Conservation (phyloP, 2,329 filamentous ascomycete species). For the Microdochium paspali region DNA sequence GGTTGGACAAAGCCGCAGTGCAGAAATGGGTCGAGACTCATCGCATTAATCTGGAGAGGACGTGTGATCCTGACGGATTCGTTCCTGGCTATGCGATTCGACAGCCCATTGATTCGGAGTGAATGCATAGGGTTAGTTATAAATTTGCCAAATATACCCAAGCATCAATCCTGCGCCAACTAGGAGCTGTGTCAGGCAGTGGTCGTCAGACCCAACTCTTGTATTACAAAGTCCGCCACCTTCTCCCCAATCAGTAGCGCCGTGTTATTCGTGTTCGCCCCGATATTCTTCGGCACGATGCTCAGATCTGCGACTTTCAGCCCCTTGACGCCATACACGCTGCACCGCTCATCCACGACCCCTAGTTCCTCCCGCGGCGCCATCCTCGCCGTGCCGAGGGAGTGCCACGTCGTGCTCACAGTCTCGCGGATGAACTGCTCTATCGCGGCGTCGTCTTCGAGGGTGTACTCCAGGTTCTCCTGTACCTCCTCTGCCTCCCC, state of each 20-base stretch:
- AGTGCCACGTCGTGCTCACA: slow-evolving; percentile 31
- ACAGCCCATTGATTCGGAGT: neutral
- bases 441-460: slow-evolving; percentile 35
- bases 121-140: neutral
- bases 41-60: slow-evolving; percentile 50
- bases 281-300: slow-evolving; percentile 24
- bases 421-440: slow-evolving; percentile 28
- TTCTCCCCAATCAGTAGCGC: slow-evolving; percentile 39
- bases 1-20: slow-evolving; percentile 45
- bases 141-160: neutral
- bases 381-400: slow-evolving; percentile 31
- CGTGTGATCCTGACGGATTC: slow-evolving; percentile 70
- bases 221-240: slow-evolving; percentile 29
- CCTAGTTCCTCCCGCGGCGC: slow-evolving; percentile 25
- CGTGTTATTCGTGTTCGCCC: slow-evolving; percentile 36
- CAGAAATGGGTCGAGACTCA: slow-evolving; percentile 58
- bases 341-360: slow-evolving; percentile 29
- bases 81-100: slow-evolving; percentile 17
- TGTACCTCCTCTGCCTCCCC: slow-evolving; percentile 39
- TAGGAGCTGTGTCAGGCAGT: neutral
- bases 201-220: slow-evolving; percentile 18
- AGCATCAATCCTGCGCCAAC: neutral
- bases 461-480: slow-evolving; percentile 35
- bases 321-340: slow-evolving; percentile 28
- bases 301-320: slow-evolving; percentile 29